A percentile compares a stretch with the other conserved stretches of the same genome.
Evolutionary conservation across 1,284 basidiomycete species (phyloP).

Genomic region (Ceratobasidium sp.): DNA sequence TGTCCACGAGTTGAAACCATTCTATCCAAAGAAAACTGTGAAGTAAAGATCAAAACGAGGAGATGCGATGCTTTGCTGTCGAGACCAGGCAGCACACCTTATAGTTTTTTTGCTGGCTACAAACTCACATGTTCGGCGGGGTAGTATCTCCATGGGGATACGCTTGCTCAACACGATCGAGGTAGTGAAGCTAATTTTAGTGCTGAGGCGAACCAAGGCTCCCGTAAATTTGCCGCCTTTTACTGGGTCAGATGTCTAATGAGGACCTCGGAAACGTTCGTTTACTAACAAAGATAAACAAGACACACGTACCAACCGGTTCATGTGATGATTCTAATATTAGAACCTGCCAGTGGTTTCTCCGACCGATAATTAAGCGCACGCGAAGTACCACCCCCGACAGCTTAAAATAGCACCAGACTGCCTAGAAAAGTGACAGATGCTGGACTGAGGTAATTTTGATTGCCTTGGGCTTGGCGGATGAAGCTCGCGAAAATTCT

Average conservation of each 20-base stretch:
- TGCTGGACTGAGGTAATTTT: background rate
- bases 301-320: background rate
- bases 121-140: background rate
- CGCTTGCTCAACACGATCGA: too few relatives aligned
- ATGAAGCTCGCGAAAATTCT: background rate
- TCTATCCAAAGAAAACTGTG: background rate
- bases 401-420: background rate
- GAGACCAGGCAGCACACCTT: background rate
- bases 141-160: too few relatives aligned
- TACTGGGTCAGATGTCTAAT: background rate
- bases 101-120: background rate
- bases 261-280: background rate
- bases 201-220: background rate
- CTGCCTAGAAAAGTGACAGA: background rate
- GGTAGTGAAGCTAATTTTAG: background rate
- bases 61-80: too few relatives aligned
- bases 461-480: background rate
- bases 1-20: slow-evolving; percentile 23
- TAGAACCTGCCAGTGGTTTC: background rate
- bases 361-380: background rate
- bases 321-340: background rate
- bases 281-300: background rate
- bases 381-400: background rate
- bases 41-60: background rate
- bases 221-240: too few relatives aligned